Evolutionary conservation across 345 rosid species (phyloP), one percentile per base, ranked within the genome.

Genomic region (Salix koriyanagi): DNA sequence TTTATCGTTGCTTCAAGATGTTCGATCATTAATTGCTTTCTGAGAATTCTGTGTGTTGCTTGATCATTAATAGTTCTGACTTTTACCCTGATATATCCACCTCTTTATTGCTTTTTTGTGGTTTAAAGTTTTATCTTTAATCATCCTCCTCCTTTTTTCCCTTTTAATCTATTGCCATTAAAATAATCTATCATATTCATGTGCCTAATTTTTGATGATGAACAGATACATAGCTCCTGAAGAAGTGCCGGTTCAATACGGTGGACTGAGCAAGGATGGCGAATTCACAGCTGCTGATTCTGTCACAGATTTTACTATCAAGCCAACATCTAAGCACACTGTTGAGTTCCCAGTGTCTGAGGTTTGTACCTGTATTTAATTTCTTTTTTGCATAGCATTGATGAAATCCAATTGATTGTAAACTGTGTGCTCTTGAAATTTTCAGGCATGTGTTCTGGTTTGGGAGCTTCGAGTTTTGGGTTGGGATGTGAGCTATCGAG

Each of bases 401-500:
- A 34, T 39, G 42, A 15, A 7, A 37, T 68, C 8, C n/a, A 41
- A 39, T n/a, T 69, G 14, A 69, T 69, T n/a, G 32, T 37, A 21
- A 69, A 30, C 5, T 34, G 19, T 32, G 36, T 30, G 6, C 44
- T 66, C 41, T 16, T 34, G 69, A 30, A 36, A 32, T 72, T 44
- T 75, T 82, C 85, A 76, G 81, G 79, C 65, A 11, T 66, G 70
- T 41, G 21, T 61, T 14, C 16, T 88, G 56, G 81, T 80, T 16
- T 88, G 91, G 91, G 91, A 88, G 65, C 74, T 86, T 32, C 66
- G 84, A 16, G 91, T 82, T 0, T 36, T 86, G n/a, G 91, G 91
- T 5, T 86, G 89, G 89, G 91, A 84, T 4, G 88, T 88, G 54
- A 76, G 71, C 78, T 88, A 88, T 44, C 86, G 82, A 50, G 91